A percentile compares a stretch with the other conserved stretches of the same genome.
Conservation (phyloP, 2,329 filamentous ascomycete species). For the Sporothrix pallida region DNA sequence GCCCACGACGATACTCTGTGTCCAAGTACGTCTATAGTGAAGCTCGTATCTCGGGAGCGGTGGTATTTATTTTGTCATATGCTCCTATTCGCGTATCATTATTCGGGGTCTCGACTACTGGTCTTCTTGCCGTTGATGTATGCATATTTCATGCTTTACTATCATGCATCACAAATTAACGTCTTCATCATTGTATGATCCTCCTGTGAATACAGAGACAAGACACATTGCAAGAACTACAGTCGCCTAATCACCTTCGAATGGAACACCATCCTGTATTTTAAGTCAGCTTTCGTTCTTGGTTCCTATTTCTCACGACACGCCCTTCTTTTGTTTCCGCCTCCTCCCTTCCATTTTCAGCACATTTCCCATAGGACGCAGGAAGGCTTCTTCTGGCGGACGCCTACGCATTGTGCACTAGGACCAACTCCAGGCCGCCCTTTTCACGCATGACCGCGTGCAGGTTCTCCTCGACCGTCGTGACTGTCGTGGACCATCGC, state of each 20-base stretch:
- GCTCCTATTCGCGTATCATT: too few species aligned
- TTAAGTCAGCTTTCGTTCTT: neutral
- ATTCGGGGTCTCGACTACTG: neutral
- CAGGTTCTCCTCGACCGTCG: neutral
- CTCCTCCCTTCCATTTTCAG: neutral
- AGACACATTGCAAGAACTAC: too few species aligned
- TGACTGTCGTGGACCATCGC: slow-evolving; percentile 30
- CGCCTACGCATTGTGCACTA: too few species aligned
- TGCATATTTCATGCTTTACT: neutral
- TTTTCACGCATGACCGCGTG: neutral
- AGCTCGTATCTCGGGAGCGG: too few species aligned
- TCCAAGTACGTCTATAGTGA: too few species aligned
- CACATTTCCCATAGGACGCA: neutral
- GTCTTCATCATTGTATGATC: neutral
- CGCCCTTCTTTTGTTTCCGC: neutral
- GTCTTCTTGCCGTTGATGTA: neutral
- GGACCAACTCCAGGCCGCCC: neutral
- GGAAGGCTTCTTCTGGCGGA: too few species aligned
- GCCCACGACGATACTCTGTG: too few species aligned
- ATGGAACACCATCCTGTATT: too few species aligned
- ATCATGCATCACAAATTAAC: neutral
- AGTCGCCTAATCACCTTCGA: too few species aligned
- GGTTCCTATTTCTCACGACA: slow-evolving; percentile 4
- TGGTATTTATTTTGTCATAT: too few species aligned
- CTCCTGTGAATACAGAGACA: too few species aligned